Evolutionary conservation across 2,329 filamentous ascomycete genomes (phyloP), one percentile per base, ranked within the genome.

Genomic region (Diplodia mutila): DNA sequence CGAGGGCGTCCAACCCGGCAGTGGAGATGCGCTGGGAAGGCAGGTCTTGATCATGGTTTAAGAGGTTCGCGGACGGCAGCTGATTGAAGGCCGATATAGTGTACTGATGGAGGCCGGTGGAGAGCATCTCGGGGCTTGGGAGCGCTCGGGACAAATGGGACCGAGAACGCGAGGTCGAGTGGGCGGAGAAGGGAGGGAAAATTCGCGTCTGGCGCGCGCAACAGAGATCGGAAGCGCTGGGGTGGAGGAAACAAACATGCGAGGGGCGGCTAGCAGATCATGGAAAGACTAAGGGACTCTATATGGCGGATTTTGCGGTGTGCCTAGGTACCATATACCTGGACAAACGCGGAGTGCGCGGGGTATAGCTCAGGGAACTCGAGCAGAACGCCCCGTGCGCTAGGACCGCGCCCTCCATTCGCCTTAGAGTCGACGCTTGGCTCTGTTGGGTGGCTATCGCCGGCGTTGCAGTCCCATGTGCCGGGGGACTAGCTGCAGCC

Each of bases 1-100:
- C 85, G 54, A 93, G 85, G 5, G 87, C 84, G 71, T 93, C 90
- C 68, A 94, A 81, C n/a, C 85, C 84, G 66, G 79, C 77, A 21
- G 77, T 77, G 71, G 87, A 71, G 69, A 78, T 73, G 61, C 77
- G 76, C 70, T 78, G 77, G 29, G 76, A 72, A 52, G 74, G 69
- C 32, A 77, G 46, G 69, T 84, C 83, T 25, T 87, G 86, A 67
- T 83, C 80, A 72, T 86, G 85, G 68, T 86, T 84, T 68, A 88
- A 77, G 72, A 88, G 82, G 69, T 84, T 83, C 72, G 82, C 84
- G 65, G 85, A 84, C 57, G 87, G 86, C 71, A 78, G 71, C 71
- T 77, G 75, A 73, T 75, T 75, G 74, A 76, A 77, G 49, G 73
- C 73, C 69, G 66, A 67, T 39, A 64, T 49, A 67, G 74, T 72